Evolutionary conservation across 1,284 basidiomycete species (phyloP).

Genomic region (Megacollybia platyphylla): DNA sequence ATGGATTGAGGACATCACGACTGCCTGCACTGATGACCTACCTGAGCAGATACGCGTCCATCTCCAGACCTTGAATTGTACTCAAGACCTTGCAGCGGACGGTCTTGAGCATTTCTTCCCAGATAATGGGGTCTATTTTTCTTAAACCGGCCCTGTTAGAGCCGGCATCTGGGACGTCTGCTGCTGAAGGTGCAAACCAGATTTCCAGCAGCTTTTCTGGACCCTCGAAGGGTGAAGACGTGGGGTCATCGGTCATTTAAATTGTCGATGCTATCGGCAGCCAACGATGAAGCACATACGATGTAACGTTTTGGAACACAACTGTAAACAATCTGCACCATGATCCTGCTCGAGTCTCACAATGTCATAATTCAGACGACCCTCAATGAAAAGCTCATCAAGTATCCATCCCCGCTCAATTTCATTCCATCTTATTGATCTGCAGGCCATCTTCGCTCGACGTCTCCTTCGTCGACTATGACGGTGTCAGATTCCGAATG

Average conservation of each 20-base stretch:
- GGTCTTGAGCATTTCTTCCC: slow-evolving; percentile 97
- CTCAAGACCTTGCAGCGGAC: slow-evolving; percentile 97
- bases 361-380: slow-evolving; percentile 91
- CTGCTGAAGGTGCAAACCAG: slow-evolving; percentile 84
- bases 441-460: slow-evolving; percentile 80
- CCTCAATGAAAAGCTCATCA: slow-evolving; percentile 78
- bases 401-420: slow-evolving; percentile 38
- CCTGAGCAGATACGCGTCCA: slow-evolving; percentile 95
- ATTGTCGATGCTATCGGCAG: not conserved
- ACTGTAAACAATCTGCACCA: slow-evolving; percentile 7
- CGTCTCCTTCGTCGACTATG: slow-evolving; percentile 95
- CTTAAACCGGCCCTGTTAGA: slow-evolving; percentile 58
- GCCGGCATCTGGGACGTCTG: slow-evolving; percentile 36
- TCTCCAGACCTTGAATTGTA: slow-evolving; percentile 75
- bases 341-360: slow-evolving; percentile 56
- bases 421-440: slow-evolving; percentile 8
- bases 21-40: slow-evolving; percentile 23
- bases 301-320: no score
- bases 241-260: slow-evolving; percentile 16
- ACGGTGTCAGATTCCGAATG: slow-evolving; percentile 91
- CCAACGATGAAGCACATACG: not conserved
- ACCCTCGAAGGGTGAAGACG: slow-evolving; percentile 62
- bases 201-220: slow-evolving; percentile 98
- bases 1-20: slow-evolving; percentile 7
- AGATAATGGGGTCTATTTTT: slow-evolving; percentile 63